Conservation (phyloP, 805 yeast genomes). For the Henningerozyma blattae region DNA sequence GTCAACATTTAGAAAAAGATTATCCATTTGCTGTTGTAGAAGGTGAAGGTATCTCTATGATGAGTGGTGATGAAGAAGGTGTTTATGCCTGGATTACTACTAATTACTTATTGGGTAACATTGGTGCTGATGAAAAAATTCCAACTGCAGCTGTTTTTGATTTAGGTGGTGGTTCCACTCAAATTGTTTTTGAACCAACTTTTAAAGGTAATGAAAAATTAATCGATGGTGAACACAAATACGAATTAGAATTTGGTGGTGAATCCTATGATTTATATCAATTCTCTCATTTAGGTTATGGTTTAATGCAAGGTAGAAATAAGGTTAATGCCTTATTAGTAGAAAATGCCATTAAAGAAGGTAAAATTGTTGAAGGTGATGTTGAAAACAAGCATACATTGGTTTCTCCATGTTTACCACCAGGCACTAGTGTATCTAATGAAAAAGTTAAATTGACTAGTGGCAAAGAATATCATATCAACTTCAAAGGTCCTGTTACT, state of each 20-base stretch:
- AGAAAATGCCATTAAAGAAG: constrained; percentile 33
- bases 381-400: constrained; percentile 35
- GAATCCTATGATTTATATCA: constrained; percentile 76
- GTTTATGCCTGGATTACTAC: constrained; percentile 98
- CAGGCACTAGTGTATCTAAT: constrained; percentile 47
- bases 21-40: constrained; percentile 89
- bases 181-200: constrained; percentile 95
- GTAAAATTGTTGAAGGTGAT: constrained; percentile 27
- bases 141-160: constrained; percentile 97
- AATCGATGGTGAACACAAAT: constrained; percentile 84
- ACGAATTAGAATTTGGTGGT: constrained; percentile 68
- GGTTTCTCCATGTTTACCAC: constrained; percentile 81
- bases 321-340: constrained; percentile 61
- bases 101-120: constrained; percentile 85
- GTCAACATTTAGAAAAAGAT: constrained; percentile 58
- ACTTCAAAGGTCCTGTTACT: constrained; percentile 48
- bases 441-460: constrained; percentile 47
- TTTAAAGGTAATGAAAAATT: constrained; percentile 48
- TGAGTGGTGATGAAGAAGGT: constrained; percentile 97
- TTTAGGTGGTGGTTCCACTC: constrained; percentile 97
- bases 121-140: constrained; percentile 57
- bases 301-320: constrained; percentile 87
- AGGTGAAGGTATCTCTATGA: constrained; percentile 78
- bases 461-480: constrained; percentile 37
- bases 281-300: constrained; percentile 91